phyloP scores from a whole-genome alignment of 306 rosid species.

The Lupinus albus region DNA sequence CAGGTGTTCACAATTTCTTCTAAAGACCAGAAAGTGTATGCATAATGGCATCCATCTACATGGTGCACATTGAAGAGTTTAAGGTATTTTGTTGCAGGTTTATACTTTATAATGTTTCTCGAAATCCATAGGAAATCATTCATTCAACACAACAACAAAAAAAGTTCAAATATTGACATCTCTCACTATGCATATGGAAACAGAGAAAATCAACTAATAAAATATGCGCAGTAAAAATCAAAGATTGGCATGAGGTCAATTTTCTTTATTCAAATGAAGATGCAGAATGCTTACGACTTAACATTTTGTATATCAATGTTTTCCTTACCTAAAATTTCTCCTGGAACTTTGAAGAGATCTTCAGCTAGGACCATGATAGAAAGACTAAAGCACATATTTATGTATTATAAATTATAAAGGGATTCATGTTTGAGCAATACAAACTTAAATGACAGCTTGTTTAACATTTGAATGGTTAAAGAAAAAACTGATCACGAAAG shows the following conservation, averaged over 20 bases:
- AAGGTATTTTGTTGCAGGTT: not conserved
- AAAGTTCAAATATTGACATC: not conserved
- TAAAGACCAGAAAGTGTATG: not conserved
- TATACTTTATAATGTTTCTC: constrained; percentile 2
- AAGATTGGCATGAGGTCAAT: not conserved
- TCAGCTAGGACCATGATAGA: constrained; percentile 3
- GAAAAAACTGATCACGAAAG: constrained; percentile 9
- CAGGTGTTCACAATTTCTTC: not conserved
- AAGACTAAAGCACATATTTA: constrained; percentile 3
- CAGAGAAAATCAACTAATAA: not conserved
- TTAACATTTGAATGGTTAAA: constrained; percentile 34
- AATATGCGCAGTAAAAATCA: not conserved
- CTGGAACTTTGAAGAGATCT: not conserved
- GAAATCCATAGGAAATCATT: constrained; percentile 8
- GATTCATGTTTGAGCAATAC: constrained; percentile 13
- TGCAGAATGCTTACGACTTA: not conserved
- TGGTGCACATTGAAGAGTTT: not conserved
- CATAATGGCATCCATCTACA: not conserved
- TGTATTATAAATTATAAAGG: not conserved
- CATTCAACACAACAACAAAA: not conserved
- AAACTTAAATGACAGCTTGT: constrained; percentile 20
- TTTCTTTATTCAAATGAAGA: not conserved
- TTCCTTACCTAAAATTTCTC: not conserved
- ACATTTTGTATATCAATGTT: constrained; percentile 1
- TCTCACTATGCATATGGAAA: constrained; percentile 1